Base-by-base conservation (phyloP, 2,329 filamentous ascomycete genomes). In the Nemania sp. region DNA sequence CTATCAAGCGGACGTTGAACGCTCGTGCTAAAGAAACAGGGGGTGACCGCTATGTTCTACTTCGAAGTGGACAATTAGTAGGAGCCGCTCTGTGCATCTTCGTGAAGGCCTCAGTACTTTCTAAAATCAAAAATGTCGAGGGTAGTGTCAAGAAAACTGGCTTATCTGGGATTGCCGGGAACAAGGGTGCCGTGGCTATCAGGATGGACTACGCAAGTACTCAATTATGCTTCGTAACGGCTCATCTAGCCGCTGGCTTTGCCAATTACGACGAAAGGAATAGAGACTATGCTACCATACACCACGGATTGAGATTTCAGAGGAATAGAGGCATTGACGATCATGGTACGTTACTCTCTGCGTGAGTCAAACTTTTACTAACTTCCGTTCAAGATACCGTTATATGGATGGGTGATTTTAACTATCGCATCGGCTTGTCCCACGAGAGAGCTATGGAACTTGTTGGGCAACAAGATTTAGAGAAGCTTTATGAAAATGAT, bases 401-500 rank as follows among this genome's bases (percentile, higher is more conserved):
- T 41, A 91, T 98, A 61, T 99, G 96, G 95, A 87, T 98, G 49
- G 96, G 96, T 5, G 96, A 99, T 79, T 99, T 99, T 84, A 99
- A 99, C 78, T 99, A 99, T 80, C 91, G 96, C 20, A 97, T 99
- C 74, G 95, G 94, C 0, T 85, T 98, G 65, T 87, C 86, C 52
- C 89, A 93, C 71, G 93, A 97, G 45, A 90, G 87, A 67, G 93
- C 93, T 7, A 90, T 92, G 72, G 87, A 90, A 35, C 82, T 97
- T 10, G 89, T 97, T 62, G 87, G 90, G 73, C 86, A 87, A 62
- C 84, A 88, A 27, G 91, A 98, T 75, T 84, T 97, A 11, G 92
- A 91, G 64, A 90, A 86, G 20, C 82, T 98, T 57, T 97, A 97
- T 77, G 92, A 96, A 69, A 97, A 98, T 75, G 95, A 98, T 76